Evolutionary conservation across 2,329 filamentous ascomycete genomes (phyloP).

Genomic region (Pezizomycotina sp.): DNA sequence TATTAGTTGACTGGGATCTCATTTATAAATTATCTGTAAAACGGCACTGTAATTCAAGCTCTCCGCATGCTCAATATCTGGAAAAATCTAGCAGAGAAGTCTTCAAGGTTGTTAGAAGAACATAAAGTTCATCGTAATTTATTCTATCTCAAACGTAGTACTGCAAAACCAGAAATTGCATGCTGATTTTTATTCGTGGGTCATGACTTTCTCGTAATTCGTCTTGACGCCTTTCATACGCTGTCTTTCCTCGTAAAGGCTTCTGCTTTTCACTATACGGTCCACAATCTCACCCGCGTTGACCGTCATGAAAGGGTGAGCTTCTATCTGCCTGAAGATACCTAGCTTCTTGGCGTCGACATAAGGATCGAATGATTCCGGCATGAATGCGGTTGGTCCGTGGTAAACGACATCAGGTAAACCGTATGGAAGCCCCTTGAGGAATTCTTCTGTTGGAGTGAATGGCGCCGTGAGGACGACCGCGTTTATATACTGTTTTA

Average conservation of each 20-base stretch:
- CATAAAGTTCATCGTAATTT: too few relatives aligned
- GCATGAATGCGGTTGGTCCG: constrained; percentile 86
- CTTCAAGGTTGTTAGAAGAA: too few relatives aligned
- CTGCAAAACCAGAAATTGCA: too few relatives aligned
- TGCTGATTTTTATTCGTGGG: too few relatives aligned
- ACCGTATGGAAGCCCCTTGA: constrained; percentile 51
- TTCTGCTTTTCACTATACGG: constrained; percentile 71
- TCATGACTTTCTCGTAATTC: constrained; percentile 42
- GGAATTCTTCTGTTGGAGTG: constrained; percentile 61
- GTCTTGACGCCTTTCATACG: constrained; percentile 78
- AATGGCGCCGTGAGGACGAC: constrained; percentile 85
- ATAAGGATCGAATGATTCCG: constrained; percentile 36
- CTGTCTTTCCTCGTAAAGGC: constrained; percentile 82
- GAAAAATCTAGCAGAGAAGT: too few relatives aligned
- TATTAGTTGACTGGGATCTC: too few relatives aligned
- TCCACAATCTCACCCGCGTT: constrained; percentile 87
- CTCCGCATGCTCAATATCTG: too few relatives aligned
- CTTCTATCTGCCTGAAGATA: constrained; percentile 63
- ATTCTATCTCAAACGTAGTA: too few relatives aligned
- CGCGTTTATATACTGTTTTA: constrained; percentile 60
- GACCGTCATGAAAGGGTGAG: constrained; percentile 67
- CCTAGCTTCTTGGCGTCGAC: constrained; percentile 61
- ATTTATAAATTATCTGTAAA: too few relatives aligned
- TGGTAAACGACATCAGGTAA: constrained; percentile 68
- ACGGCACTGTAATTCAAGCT: too few relatives aligned